These are phyloP conservation scores for Eimeria sp. DNA, from an alignment of 169 alveolate genomes.

Conservation along the genomic window DNA sequence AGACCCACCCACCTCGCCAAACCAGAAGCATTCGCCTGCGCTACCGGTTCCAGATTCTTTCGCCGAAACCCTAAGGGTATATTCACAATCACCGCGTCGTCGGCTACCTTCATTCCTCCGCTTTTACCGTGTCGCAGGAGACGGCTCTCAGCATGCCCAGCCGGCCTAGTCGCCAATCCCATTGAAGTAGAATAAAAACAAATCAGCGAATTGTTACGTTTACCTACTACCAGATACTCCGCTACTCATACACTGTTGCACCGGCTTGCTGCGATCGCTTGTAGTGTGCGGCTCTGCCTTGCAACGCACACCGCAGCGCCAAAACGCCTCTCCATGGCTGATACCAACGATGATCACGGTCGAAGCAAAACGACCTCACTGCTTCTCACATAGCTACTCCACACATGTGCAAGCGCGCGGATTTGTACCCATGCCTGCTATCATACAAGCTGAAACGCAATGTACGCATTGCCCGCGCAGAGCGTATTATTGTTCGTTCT, in stretches of 20 bases:
- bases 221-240: not conserved
- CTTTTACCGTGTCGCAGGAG: not conserved
- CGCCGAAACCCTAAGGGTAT: too few relatives aligned
- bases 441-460: not conserved
- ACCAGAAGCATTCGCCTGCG: too few relatives aligned
- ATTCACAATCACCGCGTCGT: not conserved
- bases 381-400: not conserved
- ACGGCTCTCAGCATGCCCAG: too few relatives aligned
- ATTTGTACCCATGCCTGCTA: not conserved
- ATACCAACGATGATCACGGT: too few relatives aligned
- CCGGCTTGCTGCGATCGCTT: too few relatives aligned
- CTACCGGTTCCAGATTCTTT: too few relatives aligned
- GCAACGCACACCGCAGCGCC: not conserved
- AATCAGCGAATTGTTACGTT: not conserved
- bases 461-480: not conserved
- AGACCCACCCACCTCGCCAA: too few relatives aligned
- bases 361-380: not conserved
- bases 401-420: not conserved
- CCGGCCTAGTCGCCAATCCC: not conserved
- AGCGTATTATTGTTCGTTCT: too few relatives aligned
- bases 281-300: not conserved
- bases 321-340: not conserved
- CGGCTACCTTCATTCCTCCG: not conserved
- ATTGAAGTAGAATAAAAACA: too few relatives aligned
- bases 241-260: not conserved